Evolutionary conservation across 495 filamentous ascomycete species (phyloP).

Genomic region (Aspergillus cristatus): DNA sequence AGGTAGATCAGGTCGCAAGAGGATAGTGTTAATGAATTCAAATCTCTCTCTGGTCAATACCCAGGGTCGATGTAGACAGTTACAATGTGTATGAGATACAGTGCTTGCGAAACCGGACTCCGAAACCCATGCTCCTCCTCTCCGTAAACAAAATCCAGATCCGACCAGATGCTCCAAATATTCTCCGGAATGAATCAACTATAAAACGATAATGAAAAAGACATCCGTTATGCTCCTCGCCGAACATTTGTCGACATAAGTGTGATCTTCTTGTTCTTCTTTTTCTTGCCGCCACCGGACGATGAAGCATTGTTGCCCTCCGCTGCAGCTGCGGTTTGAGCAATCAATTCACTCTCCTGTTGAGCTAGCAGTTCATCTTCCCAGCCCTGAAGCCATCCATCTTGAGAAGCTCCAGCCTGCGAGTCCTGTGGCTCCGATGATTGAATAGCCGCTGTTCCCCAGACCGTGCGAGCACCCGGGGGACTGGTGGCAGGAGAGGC

Average conservation of each 20-base stretch:
- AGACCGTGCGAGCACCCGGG: slow-evolving; percentile 65
- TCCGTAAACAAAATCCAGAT: neutral
- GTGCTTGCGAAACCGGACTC: neutral
- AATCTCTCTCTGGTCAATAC: no score
- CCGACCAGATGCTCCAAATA: neutral
- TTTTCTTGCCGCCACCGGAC: slow-evolving; percentile 51
- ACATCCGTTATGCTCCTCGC: slow-evolving; percentile 46
- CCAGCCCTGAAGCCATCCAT: slow-evolving; percentile 80
- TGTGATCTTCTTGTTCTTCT: slow-evolving; percentile 91
- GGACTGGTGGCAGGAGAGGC: slow-evolving; percentile 73
- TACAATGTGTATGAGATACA: no score
- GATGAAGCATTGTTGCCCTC: slow-evolving; percentile 19
- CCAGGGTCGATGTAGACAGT: no score
- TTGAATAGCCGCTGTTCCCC: slow-evolving; percentile 66
- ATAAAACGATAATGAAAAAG: neutral
- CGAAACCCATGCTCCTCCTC: neutral
- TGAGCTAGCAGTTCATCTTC: slow-evolving; percentile 55
- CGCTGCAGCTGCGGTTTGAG: slow-evolving; percentile 18
- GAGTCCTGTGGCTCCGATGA: slow-evolving; percentile 38
- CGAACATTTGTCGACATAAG: slow-evolving; percentile 81
- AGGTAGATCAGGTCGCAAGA: no score
- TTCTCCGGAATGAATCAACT: no score
- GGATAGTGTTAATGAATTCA: no score
- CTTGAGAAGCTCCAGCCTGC: slow-evolving; percentile 36
- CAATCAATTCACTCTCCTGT: slow-evolving; percentile 30